Conservation (phyloP, 2,329 filamentous ascomycete species). For the Fusarium goolgardi region DNA sequence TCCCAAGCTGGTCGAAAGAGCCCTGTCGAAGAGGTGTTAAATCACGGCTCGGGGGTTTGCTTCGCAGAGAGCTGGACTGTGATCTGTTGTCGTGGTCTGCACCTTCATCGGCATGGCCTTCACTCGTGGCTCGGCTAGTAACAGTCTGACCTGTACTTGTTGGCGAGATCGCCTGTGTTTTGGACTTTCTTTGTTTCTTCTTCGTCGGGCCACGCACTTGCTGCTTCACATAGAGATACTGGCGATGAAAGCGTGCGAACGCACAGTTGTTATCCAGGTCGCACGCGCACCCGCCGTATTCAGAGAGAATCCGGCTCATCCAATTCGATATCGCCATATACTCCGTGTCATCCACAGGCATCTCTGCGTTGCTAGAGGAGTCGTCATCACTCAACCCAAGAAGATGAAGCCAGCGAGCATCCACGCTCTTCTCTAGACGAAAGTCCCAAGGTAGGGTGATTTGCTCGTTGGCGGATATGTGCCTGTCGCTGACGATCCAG, state of each 20-base stretch:
- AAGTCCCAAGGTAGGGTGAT: slow-evolving; percentile 77
- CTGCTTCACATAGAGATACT: slow-evolving; percentile 61
- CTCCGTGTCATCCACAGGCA: slow-evolving; percentile 69
- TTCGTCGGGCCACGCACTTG: slow-evolving; percentile 56
- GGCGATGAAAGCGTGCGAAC: slow-evolving; percentile 71
- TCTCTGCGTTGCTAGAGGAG: slow-evolving; percentile 59
- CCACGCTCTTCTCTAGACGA: slow-evolving; percentile 66
- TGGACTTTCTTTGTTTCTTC: slow-evolving; percentile 67
- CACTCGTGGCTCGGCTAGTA: slow-evolving; percentile 73
- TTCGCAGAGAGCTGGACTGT: slow-evolving; percentile 64
- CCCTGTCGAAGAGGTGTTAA: slow-evolving; percentile 71
- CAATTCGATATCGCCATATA: slow-evolving; percentile 71
- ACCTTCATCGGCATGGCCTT: slow-evolving; percentile 67
- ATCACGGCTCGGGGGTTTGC: slow-evolving; percentile 75
- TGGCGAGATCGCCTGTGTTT: slow-evolving; percentile 67
- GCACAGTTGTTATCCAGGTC: slow-evolving; percentile 71
- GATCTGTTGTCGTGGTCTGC: slow-evolving; percentile 63
- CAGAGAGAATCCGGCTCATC: slow-evolving; percentile 76
- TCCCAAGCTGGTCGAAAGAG: slow-evolving; percentile 68
- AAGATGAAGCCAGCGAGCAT: slow-evolving; percentile 66
- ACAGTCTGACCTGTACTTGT: slow-evolving; percentile 71
- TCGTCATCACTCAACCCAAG: slow-evolving; percentile 73
- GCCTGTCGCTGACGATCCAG: slow-evolving; percentile 86
- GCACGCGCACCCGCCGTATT: slow-evolving; percentile 84
- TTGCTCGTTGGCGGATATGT: slow-evolving; percentile 73